Evolutionary conservation across 495 filamentous ascomycete species (phyloP).

Genomic region (Aspergillus asperescens): DNA sequence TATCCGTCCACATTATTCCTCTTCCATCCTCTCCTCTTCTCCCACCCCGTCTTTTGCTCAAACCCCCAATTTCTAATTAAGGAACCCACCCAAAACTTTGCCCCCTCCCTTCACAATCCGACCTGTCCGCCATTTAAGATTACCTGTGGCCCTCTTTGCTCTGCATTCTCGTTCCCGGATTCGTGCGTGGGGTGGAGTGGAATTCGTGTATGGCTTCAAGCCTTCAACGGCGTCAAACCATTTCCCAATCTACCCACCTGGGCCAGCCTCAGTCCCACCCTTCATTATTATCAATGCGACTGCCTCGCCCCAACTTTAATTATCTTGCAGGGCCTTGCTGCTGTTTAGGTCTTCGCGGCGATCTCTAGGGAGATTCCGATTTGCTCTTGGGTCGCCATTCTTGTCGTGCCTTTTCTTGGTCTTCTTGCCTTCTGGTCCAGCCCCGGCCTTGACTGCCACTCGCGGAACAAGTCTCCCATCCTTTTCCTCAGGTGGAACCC

Average conservation of each 20-base stretch:
- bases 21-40: not conserved
- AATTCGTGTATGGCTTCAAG: constrained; percentile 17
- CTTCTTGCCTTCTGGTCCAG: not conserved
- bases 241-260: constrained; percentile 8
- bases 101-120: not conserved
- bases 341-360: constrained; percentile 3
- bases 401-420: not conserved
- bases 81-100: not conserved
- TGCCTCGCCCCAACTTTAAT: constrained; percentile 15
- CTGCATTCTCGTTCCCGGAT: constrained; percentile 7
- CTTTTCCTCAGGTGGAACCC: not conserved
- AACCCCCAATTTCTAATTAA: not conserved
- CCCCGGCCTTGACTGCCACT: not conserved
- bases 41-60: constrained; percentile 22
- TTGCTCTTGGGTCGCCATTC: constrained; percentile 12
- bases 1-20: not conserved
- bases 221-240: constrained; percentile 11
- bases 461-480: not conserved
- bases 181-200: constrained; percentile 6
- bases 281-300: constrained; percentile 12
- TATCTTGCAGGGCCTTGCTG: constrained; percentile 5
- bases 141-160: not conserved
- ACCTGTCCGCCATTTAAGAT: not conserved
- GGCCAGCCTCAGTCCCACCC: constrained; percentile 10
- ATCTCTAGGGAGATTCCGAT: constrained; percentile 5